phyloP scores from a whole-genome alignment of 2,329 filamentous ascomycete genomes.

The Ophiostoma triangulosporum region DNA sequence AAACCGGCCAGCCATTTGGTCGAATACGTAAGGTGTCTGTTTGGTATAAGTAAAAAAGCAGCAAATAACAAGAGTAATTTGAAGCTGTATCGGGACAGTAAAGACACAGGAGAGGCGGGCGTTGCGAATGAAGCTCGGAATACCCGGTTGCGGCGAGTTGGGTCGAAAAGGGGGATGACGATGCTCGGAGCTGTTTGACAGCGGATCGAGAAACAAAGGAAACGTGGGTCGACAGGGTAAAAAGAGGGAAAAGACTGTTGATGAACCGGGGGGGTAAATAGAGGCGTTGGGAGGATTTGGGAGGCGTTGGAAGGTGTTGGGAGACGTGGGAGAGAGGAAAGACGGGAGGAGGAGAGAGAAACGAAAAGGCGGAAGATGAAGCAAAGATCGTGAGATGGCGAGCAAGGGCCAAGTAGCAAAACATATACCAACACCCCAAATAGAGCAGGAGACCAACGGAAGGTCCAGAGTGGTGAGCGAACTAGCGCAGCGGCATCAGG shows the following conservation, averaged over 20 bases:
- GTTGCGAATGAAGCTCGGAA: not conserved
- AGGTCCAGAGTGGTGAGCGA: not conserved
- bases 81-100: not conserved
- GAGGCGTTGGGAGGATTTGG: not conserved
- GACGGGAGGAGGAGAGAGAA: not conserved
- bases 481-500: not conserved
- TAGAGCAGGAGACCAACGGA: not conserved
- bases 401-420: not conserved
- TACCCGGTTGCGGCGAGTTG: not conserved
- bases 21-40: not conserved
- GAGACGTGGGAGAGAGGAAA: not conserved
- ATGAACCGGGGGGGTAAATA: not conserved
- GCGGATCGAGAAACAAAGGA: not conserved
- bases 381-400: not conserved
- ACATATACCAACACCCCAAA: not conserved
- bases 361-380: not conserved
- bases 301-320: not conserved
- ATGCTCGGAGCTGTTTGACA: not conserved
- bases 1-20: slow-evolving; percentile 47
- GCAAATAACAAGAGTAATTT: not conserved
- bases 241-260: not conserved
- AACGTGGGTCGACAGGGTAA: not conserved
- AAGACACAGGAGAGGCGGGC: not conserved
- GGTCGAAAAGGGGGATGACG: not conserved
- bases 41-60: too few relatives aligned